These are phyloP conservation scores for Piper betle DNA, from an alignment of 164 flowering plant species.

Conservation along the genomic window DNA sequence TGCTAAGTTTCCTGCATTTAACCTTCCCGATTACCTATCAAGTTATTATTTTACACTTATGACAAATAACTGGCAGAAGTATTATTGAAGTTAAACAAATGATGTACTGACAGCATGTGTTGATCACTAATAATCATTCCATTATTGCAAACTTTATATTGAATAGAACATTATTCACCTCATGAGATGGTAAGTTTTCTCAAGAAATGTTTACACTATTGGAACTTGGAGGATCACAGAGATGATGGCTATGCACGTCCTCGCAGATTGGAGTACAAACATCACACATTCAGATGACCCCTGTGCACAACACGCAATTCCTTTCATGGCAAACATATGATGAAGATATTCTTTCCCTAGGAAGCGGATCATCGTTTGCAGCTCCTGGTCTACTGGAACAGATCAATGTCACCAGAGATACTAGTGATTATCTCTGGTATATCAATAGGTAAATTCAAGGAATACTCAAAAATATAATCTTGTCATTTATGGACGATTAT, in stretches of 20 bases:
- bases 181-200: no score
- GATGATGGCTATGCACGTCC: not conserved
- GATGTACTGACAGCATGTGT: no score
- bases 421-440: conserved; percentile 92
- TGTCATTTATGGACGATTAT: not conserved
- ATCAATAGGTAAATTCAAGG: conserved; percentile 48
- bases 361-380: conserved; percentile 33
- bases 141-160: no score
- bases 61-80: no score
- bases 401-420: conserved; percentile 76
- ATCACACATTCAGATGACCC: conserved; percentile 52
- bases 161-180: no score
- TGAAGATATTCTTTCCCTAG: conserved; percentile 64
- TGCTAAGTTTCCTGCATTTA: no score
- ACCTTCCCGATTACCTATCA: no score
- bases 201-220: no score
- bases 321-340: conserved; percentile 65
- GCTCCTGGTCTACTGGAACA: conserved; percentile 78
- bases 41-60: no score
- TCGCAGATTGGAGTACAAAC: conserved; percentile 71
- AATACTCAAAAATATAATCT: not conserved
- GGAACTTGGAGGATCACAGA: not conserved
- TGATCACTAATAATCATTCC: no score
- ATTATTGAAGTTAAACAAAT: no score
- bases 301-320: conserved; percentile 22